Percentiles rank a stretch among this genome's conserved stretches.
phyloP scores from a whole-genome alignment of 2,329 filamentous ascomycete species.

The Pseudophaeomoniella oleicola region DNA sequence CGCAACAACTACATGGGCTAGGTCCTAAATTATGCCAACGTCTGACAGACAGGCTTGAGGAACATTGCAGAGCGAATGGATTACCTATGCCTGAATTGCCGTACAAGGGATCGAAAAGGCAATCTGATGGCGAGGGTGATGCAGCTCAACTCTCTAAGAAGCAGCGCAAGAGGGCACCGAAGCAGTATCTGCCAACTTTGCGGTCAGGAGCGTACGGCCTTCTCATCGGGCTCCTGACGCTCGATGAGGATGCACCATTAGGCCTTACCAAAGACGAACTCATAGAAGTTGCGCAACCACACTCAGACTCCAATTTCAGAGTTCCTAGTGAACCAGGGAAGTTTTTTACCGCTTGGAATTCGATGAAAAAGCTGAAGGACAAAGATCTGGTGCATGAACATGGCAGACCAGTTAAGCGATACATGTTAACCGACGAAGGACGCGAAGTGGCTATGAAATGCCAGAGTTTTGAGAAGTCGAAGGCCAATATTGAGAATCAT shows the following conservation, averaged over 20 bases:
- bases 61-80: slow-evolving; percentile 51
- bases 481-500: neutral
- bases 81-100: slow-evolving; percentile 52
- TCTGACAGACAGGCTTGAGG: slow-evolving; percentile 42
- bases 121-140: slow-evolving; percentile 16
- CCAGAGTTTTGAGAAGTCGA: slow-evolving; percentile 29
- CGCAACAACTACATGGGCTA: slow-evolving; percentile 58
- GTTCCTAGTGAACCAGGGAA: slow-evolving; percentile 51
- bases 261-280: slow-evolving; percentile 55
- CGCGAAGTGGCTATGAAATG: slow-evolving; percentile 60
- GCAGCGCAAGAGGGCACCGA: slow-evolving; percentile 29
- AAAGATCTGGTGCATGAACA: slow-evolving; percentile 63
- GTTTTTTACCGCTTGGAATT: slow-evolving; percentile 69
- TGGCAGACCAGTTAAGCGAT: slow-evolving; percentile 52
- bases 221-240: slow-evolving; percentile 48
- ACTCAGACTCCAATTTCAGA: slow-evolving; percentile 61
- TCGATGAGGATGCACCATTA: slow-evolving; percentile 37
- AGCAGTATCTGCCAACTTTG: slow-evolving; percentile 55
- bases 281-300: slow-evolving; percentile 53
- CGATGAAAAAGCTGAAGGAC: slow-evolving; percentile 59
- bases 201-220: slow-evolving; percentile 65
- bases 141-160: slow-evolving; percentile 38
- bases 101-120: slow-evolving; percentile 24
- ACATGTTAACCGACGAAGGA: slow-evolving; percentile 60
- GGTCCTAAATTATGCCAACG: slow-evolving; percentile 57